Evolutionary conservation across 192 early-diverging fungal species (phyloP).

Genomic region (Backusella tuberculispora): DNA sequence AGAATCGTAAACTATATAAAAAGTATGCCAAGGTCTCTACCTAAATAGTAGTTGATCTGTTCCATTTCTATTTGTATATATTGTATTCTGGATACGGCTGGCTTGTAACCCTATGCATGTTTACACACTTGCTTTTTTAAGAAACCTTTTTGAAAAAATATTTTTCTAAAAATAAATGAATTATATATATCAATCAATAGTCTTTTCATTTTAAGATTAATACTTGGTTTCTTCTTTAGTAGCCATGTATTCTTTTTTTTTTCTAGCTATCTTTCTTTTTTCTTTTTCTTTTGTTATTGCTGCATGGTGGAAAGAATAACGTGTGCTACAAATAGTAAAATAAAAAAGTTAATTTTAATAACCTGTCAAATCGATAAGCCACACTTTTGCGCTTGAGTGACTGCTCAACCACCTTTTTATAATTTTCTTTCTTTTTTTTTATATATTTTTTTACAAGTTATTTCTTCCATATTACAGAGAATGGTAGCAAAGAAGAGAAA

Average conservation of each 20-base stretch:
- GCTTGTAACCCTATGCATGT: neutral
- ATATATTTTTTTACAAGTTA: neutral
- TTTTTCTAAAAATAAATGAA: conserved; percentile 10
- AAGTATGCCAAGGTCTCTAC: neutral
- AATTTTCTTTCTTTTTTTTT: conserved; percentile 10
- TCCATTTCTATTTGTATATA: neutral
- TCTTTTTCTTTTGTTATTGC: neutral
- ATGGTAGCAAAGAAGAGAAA: conserved; percentile 31
- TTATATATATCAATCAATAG: neutral
- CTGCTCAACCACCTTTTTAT: conserved; percentile 2
- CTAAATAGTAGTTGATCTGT: neutral
- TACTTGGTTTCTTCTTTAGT: neutral
- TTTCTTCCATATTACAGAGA: conserved; percentile 9
- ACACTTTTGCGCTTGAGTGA: neutral
- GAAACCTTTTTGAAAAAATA: neutral
- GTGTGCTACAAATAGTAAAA: neutral
- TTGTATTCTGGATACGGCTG: neutral
- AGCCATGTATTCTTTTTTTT: too few relatives aligned
- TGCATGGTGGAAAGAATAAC: neutral
- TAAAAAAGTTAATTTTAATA: neutral
- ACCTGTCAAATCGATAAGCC: conserved; percentile 1
- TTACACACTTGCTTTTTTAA: neutral
- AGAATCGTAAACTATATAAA: neutral
- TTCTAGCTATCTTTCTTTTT: too few relatives aligned
- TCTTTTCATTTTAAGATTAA: neutral